Evolutionary conservation across 2,329 filamentous ascomycete genomes (phyloP).

Genomic region (Harringtonia aguacate): DNA sequence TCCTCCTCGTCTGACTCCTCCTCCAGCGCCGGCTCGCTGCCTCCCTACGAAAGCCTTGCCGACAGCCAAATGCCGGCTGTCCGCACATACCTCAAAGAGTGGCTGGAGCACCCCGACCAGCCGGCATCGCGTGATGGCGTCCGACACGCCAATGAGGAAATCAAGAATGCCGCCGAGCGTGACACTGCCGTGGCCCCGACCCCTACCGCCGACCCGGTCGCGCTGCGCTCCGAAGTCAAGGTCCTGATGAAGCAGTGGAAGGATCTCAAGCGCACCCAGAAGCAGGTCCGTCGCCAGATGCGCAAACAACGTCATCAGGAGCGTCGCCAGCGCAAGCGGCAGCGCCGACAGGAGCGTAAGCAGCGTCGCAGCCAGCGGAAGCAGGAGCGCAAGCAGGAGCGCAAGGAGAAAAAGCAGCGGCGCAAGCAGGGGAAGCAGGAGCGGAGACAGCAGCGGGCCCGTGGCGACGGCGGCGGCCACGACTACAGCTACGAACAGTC

Average conservation of each 20-base stretch:
- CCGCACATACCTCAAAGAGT: conserved; percentile 31
- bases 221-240: conserved; percentile 33
- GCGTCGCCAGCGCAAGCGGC: background rate
- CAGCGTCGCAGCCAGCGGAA: conserved; percentile 1
- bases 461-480: background rate
- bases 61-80: conserved; percentile 37
- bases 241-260: conserved; percentile 33
- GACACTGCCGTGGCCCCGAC: too few species aligned
- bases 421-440: background rate
- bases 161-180: background rate
- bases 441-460: background rate
- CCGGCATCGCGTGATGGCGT: conserved; percentile 35
- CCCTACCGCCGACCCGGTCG: conserved; percentile 18
- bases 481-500: too few species aligned
- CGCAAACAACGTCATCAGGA: conserved; percentile 16
- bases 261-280: conserved; percentile 25
- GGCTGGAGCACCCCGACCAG: conserved; percentile 38
- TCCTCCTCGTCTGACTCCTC: conserved; percentile 24
- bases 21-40: conserved; percentile 40
- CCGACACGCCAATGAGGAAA: conserved; percentile 19
- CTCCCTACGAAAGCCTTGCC: conserved; percentile 38
- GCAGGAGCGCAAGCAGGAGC: background rate
- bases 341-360: background rate
- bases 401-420: background rate
- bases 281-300: conserved; percentile 18